Conservation (phyloP, 2,329 filamentous ascomycete species). For the Orbilia quercus region DNA sequence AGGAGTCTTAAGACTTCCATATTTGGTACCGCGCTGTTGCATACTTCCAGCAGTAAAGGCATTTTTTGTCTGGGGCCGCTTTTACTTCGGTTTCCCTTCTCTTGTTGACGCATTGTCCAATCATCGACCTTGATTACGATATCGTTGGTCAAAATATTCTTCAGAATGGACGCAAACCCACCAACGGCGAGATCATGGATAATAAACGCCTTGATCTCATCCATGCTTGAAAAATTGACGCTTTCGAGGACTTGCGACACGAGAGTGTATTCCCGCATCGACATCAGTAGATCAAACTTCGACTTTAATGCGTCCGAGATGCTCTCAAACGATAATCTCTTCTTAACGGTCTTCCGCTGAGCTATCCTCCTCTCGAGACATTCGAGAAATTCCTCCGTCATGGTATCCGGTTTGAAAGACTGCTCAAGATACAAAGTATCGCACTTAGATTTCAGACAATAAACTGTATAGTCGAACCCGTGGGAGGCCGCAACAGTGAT, state of each 20-base stretch:
- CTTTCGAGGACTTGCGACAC: slow-evolving; percentile 1
- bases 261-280: slow-evolving; percentile 15
- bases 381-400: slow-evolving; percentile 3
- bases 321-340: background rate
- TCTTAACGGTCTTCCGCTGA: slow-evolving; percentile 6
- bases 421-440: background rate
- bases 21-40: slow-evolving; percentile 5
- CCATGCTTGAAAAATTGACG: slow-evolving; percentile 3
- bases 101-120: slow-evolving; percentile 2
- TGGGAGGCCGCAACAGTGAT: slow-evolving; percentile 19
- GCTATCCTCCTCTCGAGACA: slow-evolving; percentile 14
- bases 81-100: background rate
- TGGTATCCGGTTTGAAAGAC: background rate
- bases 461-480: slow-evolving; percentile 24
- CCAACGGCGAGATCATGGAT: slow-evolving; percentile 6
- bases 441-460: slow-evolving; percentile 5
- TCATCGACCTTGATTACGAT: slow-evolving; percentile 4
- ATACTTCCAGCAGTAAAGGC: slow-evolving; percentile 17
- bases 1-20: slow-evolving; percentile 21
- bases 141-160: background rate
- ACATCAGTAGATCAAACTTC: slow-evolving; percentile 21
- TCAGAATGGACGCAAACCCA: slow-evolving; percentile 9
- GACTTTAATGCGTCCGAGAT: slow-evolving; percentile 15
- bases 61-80: background rate
- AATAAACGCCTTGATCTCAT: slow-evolving; percentile 13